Conservation (phyloP, 2,329 filamentous ascomycete genomes). For the Cryphonectria carpinicola region DNA sequence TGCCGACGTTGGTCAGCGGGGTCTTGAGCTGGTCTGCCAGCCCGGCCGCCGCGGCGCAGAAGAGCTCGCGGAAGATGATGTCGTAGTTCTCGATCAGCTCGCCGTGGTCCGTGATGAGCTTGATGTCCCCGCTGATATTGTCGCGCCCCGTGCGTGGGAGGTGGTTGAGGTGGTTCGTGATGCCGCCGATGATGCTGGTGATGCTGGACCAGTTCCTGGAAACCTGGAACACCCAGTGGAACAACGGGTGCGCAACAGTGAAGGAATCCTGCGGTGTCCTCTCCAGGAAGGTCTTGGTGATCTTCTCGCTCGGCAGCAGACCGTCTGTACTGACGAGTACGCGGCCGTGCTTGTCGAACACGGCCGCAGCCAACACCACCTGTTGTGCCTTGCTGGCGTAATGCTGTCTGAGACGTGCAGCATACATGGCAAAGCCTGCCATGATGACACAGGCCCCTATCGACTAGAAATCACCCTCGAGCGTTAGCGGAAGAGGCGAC, state of each 20-base stretch:
- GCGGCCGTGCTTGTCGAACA: constrained; percentile 69
- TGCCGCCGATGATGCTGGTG: constrained; percentile 68
- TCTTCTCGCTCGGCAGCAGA: constrained; percentile 71
- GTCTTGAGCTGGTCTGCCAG: constrained; percentile 70
- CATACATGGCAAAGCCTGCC: constrained; percentile 57
- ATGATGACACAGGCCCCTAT: constrained; percentile 65
- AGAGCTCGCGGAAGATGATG: constrained; percentile 78
- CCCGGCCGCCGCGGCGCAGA: constrained; percentile 77
- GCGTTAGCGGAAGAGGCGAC: background rate
- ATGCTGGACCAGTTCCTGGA: constrained; percentile 77
- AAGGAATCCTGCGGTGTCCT: constrained; percentile 69
- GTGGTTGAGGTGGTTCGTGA: constrained; percentile 70
- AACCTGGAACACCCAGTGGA: constrained; percentile 85
- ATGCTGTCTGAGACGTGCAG: constrained; percentile 54
- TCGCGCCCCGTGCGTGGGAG: constrained; percentile 46
- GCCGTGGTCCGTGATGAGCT: constrained; percentile 56
- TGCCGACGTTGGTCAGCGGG: constrained; percentile 65
- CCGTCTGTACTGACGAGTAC: constrained; percentile 73
- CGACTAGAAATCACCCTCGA: constrained; percentile 49
- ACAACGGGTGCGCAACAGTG: constrained; percentile 74
- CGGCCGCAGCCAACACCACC: constrained; percentile 61
- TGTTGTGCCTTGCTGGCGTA: constrained; percentile 65
- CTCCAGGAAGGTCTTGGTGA: constrained; percentile 77
- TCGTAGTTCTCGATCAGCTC: constrained; percentile 72
- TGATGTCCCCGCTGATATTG: constrained; percentile 42